Conservation (phyloP, 139 green algal species). For the Trebouxia sp. region DNA sequence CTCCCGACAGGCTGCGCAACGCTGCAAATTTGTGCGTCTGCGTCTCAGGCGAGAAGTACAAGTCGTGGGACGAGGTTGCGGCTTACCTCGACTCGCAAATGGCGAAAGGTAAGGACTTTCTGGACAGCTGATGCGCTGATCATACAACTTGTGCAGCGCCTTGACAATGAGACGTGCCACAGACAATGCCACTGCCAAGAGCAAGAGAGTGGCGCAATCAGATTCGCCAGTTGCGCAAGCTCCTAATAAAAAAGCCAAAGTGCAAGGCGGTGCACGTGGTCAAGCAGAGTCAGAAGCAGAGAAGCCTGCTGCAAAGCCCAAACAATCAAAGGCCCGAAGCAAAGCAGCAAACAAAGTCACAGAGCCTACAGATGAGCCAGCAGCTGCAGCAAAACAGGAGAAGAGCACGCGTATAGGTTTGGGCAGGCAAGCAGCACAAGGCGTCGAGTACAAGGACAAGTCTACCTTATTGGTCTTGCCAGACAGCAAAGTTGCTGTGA, state of each 20-base stretch:
- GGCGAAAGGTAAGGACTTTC: not conserved
- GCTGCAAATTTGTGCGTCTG: not conserved
- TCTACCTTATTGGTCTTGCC: constrained; percentile 9
- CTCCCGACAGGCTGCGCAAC: not conserved
- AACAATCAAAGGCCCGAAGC: not conserved
- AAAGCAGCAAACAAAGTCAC: not conserved
- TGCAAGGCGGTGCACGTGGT: not conserved
- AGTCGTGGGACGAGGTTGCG: constrained; percentile 46
- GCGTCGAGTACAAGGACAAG: constrained; percentile 38
- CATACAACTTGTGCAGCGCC: not conserved
- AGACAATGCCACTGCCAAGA: not conserved
- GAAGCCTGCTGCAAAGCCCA: not conserved
- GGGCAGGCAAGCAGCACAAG: constrained; percentile 52
- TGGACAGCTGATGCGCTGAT: not conserved
- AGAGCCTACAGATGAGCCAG: not conserved
- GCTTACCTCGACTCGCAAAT: constrained; percentile 32
- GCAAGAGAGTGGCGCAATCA: not conserved
- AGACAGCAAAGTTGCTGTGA: constrained; percentile 43
- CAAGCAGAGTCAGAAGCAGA: not conserved
- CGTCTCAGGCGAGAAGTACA: constrained; percentile 47
- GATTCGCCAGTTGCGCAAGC: not conserved
- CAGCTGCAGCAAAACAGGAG: too few species aligned
- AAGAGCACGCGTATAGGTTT: constrained; percentile 29
- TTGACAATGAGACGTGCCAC: not conserved
- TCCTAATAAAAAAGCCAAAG: not conserved